Percentiles rank a stretch among this genome's conserved stretches.
Conservation (phyloP, 1,139 yeast genomes). For the Scheffersomyces quercinus region DNA sequence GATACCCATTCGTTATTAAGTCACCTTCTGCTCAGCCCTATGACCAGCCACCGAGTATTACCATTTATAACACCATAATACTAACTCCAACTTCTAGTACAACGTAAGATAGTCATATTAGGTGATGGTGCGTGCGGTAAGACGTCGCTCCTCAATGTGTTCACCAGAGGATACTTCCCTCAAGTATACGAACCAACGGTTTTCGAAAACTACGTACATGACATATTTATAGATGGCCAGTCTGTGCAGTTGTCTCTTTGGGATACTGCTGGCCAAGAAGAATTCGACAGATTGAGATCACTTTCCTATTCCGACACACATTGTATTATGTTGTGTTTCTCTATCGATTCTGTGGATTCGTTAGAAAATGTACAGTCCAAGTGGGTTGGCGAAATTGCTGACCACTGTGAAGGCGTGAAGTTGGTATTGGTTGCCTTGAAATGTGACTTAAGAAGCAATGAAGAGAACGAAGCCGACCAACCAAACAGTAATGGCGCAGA, state of each 20-base stretch:
- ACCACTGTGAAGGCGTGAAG: slow-evolving; percentile 95
- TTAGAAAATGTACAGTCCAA: slow-evolving; percentile 86
- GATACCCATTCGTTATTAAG: too few species aligned
- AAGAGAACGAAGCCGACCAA: slow-evolving; percentile 33
- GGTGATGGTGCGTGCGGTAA: slow-evolving; percentile 91
- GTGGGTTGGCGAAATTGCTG: slow-evolving; percentile 97
- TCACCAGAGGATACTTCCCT: slow-evolving; percentile 96
- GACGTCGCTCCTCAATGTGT: slow-evolving; percentile 89
- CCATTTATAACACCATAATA: too few species aligned
- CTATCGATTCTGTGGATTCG: slow-evolving; percentile 92
- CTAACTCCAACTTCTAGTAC: slow-evolving; percentile 35
- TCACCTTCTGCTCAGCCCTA: too few species aligned
- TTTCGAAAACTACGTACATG: slow-evolving; percentile 96
- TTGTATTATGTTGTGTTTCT: slow-evolving; percentile 93
- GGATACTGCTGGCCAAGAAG: slow-evolving; percentile 99
- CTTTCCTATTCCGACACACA: slow-evolving; percentile 93
- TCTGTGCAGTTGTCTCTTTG: slow-evolving; percentile 90
- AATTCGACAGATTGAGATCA: slow-evolving; percentile 88
- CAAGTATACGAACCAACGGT: slow-evolving; percentile 98
- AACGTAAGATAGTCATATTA: slow-evolving; percentile 89
- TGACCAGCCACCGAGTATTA: too few species aligned
- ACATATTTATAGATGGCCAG: slow-evolving; percentile 92
- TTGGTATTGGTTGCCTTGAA: slow-evolving; percentile 90
- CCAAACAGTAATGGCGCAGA: slow-evolving; percentile 29
- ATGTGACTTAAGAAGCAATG: slow-evolving; percentile 77